Evolutionary conservation across 1,284 basidiomycete species (phyloP), one percentile per base, ranked within the genome.

Genomic region (Tilletia setariae): DNA sequence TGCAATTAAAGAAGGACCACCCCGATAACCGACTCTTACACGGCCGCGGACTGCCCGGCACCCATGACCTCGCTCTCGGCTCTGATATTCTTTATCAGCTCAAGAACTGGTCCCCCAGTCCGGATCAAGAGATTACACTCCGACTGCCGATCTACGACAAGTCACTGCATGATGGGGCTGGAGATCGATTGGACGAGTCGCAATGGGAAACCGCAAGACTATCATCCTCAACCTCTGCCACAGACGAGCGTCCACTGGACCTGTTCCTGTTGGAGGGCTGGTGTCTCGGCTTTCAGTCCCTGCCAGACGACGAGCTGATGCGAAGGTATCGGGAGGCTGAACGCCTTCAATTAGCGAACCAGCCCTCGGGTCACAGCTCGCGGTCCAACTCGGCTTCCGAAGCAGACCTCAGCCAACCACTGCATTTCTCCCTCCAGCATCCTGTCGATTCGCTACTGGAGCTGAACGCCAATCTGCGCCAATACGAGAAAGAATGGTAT

Each of bases 91-190:
- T 94, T 47, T 19, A n/a, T 88, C 73, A 87, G 86, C 69, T 75
- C 79, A 9, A 61, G 19, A 19, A n/a, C 16, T 23, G 25, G 19
- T 32, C 46, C 16, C 25, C 19, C 49, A 16, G 44, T 19, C 11
- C 51, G 64, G n/a, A n/a, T 11, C 42, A 7, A 49, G 64, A 0
- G 63, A 65, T 7, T 64, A n/a, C 11, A n/a, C 85, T 92, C 9
- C 83, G 86, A 42, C 81, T 94, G 19, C 94, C 94, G 0, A 84
- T 87, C 28, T 98, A 94, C 78, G 93, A 97, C 78, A 98, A 98
- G 85, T 90, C 90, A 72, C 81, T 90, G 47, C 88, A 87, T 76
- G 82, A 83, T 47, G 94, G 94, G 0, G 86, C 91, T 81, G 94
- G 94, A 0, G 94, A 98, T 82, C 88, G 94, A 6, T 81, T 85